Evolutionary conservation across 257 asterid genomes (phyloP).

Genomic region (Hygrophila difformis): DNA sequence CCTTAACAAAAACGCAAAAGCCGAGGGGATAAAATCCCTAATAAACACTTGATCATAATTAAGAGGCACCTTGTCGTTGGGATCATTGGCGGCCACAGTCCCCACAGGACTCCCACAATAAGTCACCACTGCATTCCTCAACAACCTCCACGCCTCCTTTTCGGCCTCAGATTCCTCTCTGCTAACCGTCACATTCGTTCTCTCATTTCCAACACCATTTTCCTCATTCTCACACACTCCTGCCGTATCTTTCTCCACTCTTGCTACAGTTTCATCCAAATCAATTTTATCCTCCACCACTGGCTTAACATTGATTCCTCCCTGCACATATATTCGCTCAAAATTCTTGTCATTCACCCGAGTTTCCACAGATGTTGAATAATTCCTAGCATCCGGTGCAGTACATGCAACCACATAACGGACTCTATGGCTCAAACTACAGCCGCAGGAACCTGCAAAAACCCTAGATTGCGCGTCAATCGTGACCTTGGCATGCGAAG

Average conservation of each 20-base stretch:
- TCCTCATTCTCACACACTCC: slow-evolving; percentile 5
- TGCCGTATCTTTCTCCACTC: slow-evolving; percentile 9
- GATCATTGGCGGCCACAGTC: slow-evolving; percentile 82
- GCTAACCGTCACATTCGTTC: neutral
- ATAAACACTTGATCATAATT: slow-evolving; percentile 95
- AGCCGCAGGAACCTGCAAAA: slow-evolving; percentile 26
- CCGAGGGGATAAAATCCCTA: slow-evolving; percentile 84
- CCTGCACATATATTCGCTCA: slow-evolving; percentile 77
- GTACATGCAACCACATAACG: slow-evolving; percentile 22
- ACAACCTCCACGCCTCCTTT: slow-evolving; percentile 76
- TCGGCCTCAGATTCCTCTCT: slow-evolving; percentile 50
- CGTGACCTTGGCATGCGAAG: slow-evolving; percentile 11
- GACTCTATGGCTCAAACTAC: slow-evolving; percentile 20
- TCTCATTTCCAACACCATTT: slow-evolving; percentile 1
- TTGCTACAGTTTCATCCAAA: slow-evolving; percentile 25
- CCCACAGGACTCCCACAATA: slow-evolving; percentile 90
- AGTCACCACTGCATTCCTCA: slow-evolving; percentile 59
- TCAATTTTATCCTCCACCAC: slow-evolving; percentile 41
- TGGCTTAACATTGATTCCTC: slow-evolving; percentile 72
- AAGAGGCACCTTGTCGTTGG: slow-evolving; percentile 67
- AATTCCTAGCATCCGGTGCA: slow-evolving; percentile 39
- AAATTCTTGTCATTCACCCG: slow-evolving; percentile 67
- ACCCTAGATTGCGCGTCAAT: slow-evolving; percentile 42
- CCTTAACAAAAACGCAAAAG: slow-evolving; percentile 85
- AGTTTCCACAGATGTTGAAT: slow-evolving; percentile 51